A percentile compares a stretch with the other conserved stretches of the same genome.
These are phyloP conservation scores for Plasmodium fragile DNA, from an alignment of 169 alveolate genomes.

Conservation along the genomic window DNA sequence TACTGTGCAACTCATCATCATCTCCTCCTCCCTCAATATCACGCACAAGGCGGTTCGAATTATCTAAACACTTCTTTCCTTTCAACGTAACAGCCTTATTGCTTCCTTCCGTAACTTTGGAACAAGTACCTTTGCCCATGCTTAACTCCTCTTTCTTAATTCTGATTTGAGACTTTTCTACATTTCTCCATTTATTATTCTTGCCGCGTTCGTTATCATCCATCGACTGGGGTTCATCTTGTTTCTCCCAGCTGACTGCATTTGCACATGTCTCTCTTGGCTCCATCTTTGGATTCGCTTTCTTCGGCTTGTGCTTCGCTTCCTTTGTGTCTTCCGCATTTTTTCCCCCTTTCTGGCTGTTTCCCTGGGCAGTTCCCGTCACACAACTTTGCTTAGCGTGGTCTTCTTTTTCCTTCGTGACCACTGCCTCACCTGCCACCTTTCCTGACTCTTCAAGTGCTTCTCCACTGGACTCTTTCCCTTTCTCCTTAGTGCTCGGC, in stretches of 20 bases:
- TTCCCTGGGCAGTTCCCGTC: neutral
- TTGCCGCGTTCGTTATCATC: neutral
- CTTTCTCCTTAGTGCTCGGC: neutral
- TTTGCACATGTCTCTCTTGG: neutral
- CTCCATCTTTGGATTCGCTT: neutral
- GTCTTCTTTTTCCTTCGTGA: neutral
- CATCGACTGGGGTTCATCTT: neutral
- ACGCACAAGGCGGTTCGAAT: neutral
- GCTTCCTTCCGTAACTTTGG: neutral
- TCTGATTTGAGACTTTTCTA: neutral
- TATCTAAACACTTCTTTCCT: neutral
- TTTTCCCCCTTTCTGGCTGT: neutral
- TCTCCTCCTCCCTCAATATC: neutral
- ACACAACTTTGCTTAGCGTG: neutral
- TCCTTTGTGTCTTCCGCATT: neutral
- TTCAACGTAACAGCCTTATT: neutral
- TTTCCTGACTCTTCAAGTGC: neutral
- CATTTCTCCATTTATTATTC: neutral
- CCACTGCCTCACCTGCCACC: neutral
- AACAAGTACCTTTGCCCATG: neutral
- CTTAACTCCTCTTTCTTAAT: neutral
- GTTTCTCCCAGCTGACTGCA: neutral
- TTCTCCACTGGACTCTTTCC: neutral
- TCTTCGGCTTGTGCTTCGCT: neutral
- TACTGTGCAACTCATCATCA: neutral